phyloP scores from a whole-genome alignment of 768 basidiomycete genomes.

The Mycena amicta region DNA sequence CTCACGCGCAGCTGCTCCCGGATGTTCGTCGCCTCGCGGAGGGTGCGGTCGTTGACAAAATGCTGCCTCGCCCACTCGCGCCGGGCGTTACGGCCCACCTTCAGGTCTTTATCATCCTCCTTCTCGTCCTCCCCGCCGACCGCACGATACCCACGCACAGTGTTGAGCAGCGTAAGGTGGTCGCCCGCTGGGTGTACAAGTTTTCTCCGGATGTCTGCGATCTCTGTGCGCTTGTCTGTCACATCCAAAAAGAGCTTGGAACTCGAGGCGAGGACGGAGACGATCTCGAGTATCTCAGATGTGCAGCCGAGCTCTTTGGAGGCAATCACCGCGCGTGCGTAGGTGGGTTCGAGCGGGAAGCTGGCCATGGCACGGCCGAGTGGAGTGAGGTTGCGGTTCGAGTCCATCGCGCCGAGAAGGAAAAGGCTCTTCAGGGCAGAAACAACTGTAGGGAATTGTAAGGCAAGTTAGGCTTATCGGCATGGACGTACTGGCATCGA shows the following conservation, averaged over 20 bases:
- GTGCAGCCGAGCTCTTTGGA: slow-evolving; percentile 76
- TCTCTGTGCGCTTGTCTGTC: slow-evolving; percentile 72
- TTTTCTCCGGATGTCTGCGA: slow-evolving; percentile 68
- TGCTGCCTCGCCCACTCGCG: slow-evolving; percentile 85
- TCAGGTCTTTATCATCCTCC: slow-evolving; percentile 14
- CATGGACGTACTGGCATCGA: slow-evolving; percentile 64
- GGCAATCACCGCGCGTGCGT: slow-evolving; percentile 78
- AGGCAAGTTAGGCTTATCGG: background rate
- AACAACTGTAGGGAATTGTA: slow-evolving; percentile 42
- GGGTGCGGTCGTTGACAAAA: slow-evolving; percentile 79
- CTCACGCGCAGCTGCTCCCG: slow-evolving; percentile 73
- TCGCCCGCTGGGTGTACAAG: slow-evolving; percentile 88
- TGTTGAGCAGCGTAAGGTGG: slow-evolving; percentile 87
- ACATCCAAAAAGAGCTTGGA: slow-evolving; percentile 82
- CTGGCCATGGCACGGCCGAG: slow-evolving; percentile 82
- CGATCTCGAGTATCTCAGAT: slow-evolving; percentile 77
- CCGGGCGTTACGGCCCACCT: slow-evolving; percentile 32
- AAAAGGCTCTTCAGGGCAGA: slow-evolving; percentile 74
- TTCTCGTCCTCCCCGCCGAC: slow-evolving; percentile 52
- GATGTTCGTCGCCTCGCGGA: slow-evolving; percentile 79
- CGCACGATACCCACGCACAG: slow-evolving; percentile 80
- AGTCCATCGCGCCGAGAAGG: slow-evolving; percentile 78
- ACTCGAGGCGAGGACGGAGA: slow-evolving; percentile 81
- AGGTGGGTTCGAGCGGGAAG: slow-evolving; percentile 91
- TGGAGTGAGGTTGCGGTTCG: slow-evolving; percentile 63